Percentiles rank a stretch among this genome's conserved stretches.
These are phyloP conservation scores for Wickerhamomyces sp. DNA, from an alignment of 1,139 yeast species.

Conservation along the genomic window DNA sequence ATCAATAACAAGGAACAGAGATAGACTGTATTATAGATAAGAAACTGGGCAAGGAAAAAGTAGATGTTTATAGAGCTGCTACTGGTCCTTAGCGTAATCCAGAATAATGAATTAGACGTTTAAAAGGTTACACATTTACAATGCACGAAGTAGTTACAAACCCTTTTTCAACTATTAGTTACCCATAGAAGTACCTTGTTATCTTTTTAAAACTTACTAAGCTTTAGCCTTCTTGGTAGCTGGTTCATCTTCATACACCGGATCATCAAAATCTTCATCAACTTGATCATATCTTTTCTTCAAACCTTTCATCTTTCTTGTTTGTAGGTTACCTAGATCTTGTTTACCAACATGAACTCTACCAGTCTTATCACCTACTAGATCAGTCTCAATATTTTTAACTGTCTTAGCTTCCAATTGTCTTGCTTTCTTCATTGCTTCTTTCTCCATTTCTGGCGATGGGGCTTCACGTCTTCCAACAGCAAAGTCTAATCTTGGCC, in stretches of 20 bases:
- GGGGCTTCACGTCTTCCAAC: conserved; percentile 86
- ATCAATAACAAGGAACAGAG: conserved; percentile 49
- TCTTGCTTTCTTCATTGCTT: conserved; percentile 78
- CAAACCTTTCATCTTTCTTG: conserved; percentile 98
- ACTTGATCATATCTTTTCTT: conserved; percentile 82
- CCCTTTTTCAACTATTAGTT: no score
- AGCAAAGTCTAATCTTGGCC: conserved; percentile 91
- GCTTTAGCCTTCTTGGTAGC: conserved; percentile 34
- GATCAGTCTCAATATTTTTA: conserved; percentile 85
- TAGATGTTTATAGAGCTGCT: no score
- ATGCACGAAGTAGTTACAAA: no score
- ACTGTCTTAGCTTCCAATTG: conserved; percentile 76
- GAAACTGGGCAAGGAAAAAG: no score
- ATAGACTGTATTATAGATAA: background rate
- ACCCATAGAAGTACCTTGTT: no score
- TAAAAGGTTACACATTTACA: no score
- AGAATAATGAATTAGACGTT: no score
- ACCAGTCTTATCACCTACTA: conserved; percentile 96
- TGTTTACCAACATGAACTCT: conserved; percentile 95
- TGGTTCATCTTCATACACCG: conserved; percentile 39
- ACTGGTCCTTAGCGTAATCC: no score
- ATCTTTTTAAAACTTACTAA: conserved; percentile 20
- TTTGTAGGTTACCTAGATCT: conserved; percentile 83
- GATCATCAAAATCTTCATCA: conserved; percentile 49
- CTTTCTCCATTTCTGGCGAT: conserved; percentile 84